Evolutionary conservation across 2,329 filamentous ascomycete genomes (phyloP).

Genomic region (Phaeosphaeria sp.): DNA sequence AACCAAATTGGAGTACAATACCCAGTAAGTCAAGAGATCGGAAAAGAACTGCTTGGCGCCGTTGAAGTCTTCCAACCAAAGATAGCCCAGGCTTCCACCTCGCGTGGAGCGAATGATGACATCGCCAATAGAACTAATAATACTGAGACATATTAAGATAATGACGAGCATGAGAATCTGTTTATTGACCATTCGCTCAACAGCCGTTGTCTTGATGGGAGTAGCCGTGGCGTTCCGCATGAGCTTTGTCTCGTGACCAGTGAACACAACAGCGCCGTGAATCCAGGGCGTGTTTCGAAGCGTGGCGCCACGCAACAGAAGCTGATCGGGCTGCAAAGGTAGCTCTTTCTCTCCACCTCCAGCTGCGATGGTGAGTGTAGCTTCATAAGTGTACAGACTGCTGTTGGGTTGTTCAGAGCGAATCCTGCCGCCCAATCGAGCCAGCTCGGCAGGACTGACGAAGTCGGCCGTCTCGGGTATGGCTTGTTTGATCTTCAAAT

Average conservation of each 20-base stretch:
- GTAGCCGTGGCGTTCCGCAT: conserved; percentile 98
- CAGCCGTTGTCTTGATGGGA: conserved; percentile 96
- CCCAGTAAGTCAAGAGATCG: conserved; percentile 98
- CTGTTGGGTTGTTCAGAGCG: conserved; percentile 98
- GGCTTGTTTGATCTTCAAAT: conserved; percentile 97
- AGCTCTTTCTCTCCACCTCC: conserved; percentile 94
- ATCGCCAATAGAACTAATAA: conserved; percentile 91
- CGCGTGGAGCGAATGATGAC: conserved; percentile 74
- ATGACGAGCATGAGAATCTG: conserved; percentile 89
- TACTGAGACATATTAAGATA: conserved; percentile 82
- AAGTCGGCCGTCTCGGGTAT: conserved; percentile 89
- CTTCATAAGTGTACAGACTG: conserved; percentile 97
- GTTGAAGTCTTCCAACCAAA: conserved; percentile 67
- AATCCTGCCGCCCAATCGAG: conserved; percentile 82
- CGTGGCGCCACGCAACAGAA: conserved; percentile 90
- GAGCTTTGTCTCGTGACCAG: conserved; percentile 96
- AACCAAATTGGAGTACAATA: conserved; percentile 93
- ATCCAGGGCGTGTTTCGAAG: conserved; percentile 97
- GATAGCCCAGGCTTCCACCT: conserved; percentile 72
- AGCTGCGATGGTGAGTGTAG: conserved; percentile 87
- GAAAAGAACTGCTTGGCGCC: conserved; percentile 84
- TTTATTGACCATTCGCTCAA: conserved; percentile 91
- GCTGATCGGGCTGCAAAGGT: conserved; percentile 86
- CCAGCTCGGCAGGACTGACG: conserved; percentile 85
- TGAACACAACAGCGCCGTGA: conserved; percentile 95